Percentiles rank a stretch among this genome's conserved stretches.
Evolutionary conservation across 1,284 basidiomycete species (phyloP).

Genomic region (Cryptococcus jaspeensis): DNA sequence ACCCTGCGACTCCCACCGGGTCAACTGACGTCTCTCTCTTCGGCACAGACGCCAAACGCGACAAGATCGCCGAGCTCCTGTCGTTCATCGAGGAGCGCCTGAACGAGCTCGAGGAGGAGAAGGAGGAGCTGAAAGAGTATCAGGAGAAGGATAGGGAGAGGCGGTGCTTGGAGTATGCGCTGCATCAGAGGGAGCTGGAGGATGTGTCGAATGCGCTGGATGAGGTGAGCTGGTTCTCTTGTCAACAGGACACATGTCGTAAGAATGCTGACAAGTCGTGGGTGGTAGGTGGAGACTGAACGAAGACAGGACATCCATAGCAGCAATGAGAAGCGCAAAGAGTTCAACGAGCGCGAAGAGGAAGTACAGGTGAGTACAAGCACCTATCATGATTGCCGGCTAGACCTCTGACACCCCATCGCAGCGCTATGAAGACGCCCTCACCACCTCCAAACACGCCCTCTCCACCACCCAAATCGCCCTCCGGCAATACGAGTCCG

Average conservation of each 20-base stretch:
- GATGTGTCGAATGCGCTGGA: slow-evolving; percentile 83
- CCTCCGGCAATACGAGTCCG: slow-evolving; percentile 42
- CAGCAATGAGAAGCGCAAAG: slow-evolving; percentile 73
- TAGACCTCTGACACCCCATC: background rate
- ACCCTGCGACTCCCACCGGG: no score
- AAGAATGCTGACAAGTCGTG: slow-evolving; percentile 1
- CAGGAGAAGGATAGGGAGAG: slow-evolving; percentile 93
- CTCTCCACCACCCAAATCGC: slow-evolving; percentile 62
- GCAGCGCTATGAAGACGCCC: slow-evolving; percentile 70
- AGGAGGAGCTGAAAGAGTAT: slow-evolving; percentile 95
- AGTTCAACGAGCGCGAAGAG: slow-evolving; percentile 79
- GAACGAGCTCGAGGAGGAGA: slow-evolving; percentile 91
- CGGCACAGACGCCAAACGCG: slow-evolving; percentile 69
- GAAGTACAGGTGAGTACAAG: slow-evolving; percentile 66
- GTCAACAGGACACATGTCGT: background rate
- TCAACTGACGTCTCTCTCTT: background rate
- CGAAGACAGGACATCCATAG: slow-evolving; percentile 76
- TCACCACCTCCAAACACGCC: slow-evolving; percentile 68
- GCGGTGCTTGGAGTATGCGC: slow-evolving; percentile 89
- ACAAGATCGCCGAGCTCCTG: slow-evolving; percentile 86
- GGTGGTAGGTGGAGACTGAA: slow-evolving; percentile 61
- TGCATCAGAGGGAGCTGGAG: slow-evolving; percentile 86
- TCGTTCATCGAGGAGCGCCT: slow-evolving; percentile 88
- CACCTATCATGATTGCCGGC: no score
- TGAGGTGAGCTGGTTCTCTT: slow-evolving; percentile 53